A percentile compares a stretch with the other conserved stretches of the same genome.
Conservation (phyloP, 2,329 filamentous ascomycete genomes). For the Aspergillus ochraceoroseus region DNA sequence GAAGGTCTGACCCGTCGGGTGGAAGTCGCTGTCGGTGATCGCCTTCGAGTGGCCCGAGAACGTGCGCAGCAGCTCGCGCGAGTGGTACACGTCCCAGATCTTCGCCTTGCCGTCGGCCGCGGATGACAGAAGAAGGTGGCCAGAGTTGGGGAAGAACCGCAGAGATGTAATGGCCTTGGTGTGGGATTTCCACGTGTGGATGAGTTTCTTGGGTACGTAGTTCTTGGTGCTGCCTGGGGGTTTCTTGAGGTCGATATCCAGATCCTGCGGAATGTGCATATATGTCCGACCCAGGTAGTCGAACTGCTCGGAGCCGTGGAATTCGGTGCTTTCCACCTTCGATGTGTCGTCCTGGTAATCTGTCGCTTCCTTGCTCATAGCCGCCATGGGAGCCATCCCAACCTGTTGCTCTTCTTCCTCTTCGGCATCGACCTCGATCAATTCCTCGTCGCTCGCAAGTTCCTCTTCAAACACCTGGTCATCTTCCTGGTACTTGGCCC, state of each 20-base stretch:
- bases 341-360: slow-evolving; percentile 53
- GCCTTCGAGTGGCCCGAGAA: slow-evolving; percentile 87
- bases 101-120: slow-evolving; percentile 87
- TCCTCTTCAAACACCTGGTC: slow-evolving; percentile 68
- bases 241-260: slow-evolving; percentile 79
- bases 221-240: slow-evolving; percentile 77
- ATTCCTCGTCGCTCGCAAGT: slow-evolving; percentile 73
- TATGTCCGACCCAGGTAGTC: slow-evolving; percentile 96
- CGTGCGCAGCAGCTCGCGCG: slow-evolving; percentile 81
- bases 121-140: slow-evolving; percentile 84
- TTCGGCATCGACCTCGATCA: slow-evolving; percentile 58
- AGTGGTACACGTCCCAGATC: slow-evolving; percentile 91
- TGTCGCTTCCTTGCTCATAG: slow-evolving; percentile 49
- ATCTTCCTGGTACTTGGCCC: slow-evolving; percentile 77
- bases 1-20: slow-evolving; percentile 74
- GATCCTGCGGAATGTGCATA: slow-evolving; percentile 92
- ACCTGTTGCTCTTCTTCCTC: slow-evolving; percentile 44
- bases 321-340: slow-evolving; percentile 73
- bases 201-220: slow-evolving; percentile 88
- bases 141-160: slow-evolving; percentile 81
- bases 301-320: slow-evolving; percentile 75
- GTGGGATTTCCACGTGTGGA: slow-evolving; percentile 84
- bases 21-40: slow-evolving; percentile 85
- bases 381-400: slow-evolving; percentile 44
- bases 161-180: slow-evolving; percentile 81